Base-by-base conservation (phyloP, 2,329 filamentous ascomycete species). In the Clonostachys chloroleuca region DNA sequence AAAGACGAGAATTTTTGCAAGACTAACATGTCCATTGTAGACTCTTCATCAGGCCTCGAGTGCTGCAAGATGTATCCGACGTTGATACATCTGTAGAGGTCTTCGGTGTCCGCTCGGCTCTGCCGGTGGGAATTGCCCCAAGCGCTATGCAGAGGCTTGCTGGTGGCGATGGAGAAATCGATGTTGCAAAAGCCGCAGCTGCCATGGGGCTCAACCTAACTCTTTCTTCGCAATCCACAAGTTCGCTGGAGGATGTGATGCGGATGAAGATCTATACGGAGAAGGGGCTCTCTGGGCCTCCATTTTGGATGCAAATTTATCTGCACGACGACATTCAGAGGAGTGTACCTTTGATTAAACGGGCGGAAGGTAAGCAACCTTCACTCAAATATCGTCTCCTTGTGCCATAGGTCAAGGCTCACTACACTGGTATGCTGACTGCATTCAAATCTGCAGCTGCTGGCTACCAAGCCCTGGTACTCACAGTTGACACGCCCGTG, bases 271-370 rank as follows among this genome's bases (percentile, higher is more conserved):
- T 33, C n/a, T 6, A 47, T 24, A 16, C 10, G 4, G 16, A 13
- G 13, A 34, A 13, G 13, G 41, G 33, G 1, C 5, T 9, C 3
- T 12, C 34, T 14, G 12, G 8, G 72, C 59, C 64, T 72, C 45
- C 72, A 81, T 56, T 56, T 6, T 47, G 46, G 46, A 47, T 47
- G 46, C 46, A 47, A 30, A 12, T 47, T n/a, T 47, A 47, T 18
- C 34, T 47, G 7, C 40, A 47, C 12, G 50, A 52, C 34, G 45
- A 55, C 18, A 50, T 51, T 1, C 48, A 55, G 18, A 51, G 55
- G n/a, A 57, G 54, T 37, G 34, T 52, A 1, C 43, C 48, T 7
- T 36, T 60, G 30, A 57, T 62, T n/a, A 47, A 48, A n/a, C 50
- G 59, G 3, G 56, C 55, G 17, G 57, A 61, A 35, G 40, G 49